Evolutionary conservation across 805 yeast species (phyloP), one percentile per base, ranked within the genome.

Genomic region (Myxozyma melibiosi): DNA sequence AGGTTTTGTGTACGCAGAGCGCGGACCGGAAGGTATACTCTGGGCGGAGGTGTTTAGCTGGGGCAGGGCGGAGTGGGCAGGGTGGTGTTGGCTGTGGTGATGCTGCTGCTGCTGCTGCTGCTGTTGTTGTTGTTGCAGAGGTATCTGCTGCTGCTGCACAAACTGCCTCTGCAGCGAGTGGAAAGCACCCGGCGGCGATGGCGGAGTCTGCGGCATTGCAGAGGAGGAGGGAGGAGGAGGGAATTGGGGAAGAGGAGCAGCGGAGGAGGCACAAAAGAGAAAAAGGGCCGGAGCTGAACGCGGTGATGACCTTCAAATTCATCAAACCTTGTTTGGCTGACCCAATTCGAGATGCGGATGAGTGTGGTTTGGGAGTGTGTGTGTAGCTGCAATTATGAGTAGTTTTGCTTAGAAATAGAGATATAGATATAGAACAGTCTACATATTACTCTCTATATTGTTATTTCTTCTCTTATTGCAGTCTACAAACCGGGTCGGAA

Each of bases 141-240:
- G 18, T 33, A 9, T 27, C 22, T 4, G 37, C 48, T 25, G 48
- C 48, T 35, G 25, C 35, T 18, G 47, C 13, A 37, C 25, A 11
- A 53, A n/a, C 11, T 53, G 46, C 46, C 49, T 42, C 33, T 30
- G 49, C 18, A 48, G 44, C 49, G 58, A 42, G 34, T 54, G 49
- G 39, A 48, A 48, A n/a, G 44, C 46, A 27, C 54, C 54, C 38
- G 45, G 45, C 24, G 53, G 58, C 31, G 58, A 35, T 20, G 54
- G 54, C 41, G 57, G 53, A 44, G 51, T 7, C 30, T 44, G 38
- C 24, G 58, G 55, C 58, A 55, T 55, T 25, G 40, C 16, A 37
- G 14, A 40, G 34, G 20, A 41, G 28, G 11, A 11, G 14, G 22
- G 31, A 13, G 6, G 24, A 24, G 16, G 13, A 22, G 4, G 33